Evolutionary conservation across 768 basidiomycete genomes (phyloP), one percentile per base, ranked within the genome.

Genomic region (Lanmaoa rubissima): DNA sequence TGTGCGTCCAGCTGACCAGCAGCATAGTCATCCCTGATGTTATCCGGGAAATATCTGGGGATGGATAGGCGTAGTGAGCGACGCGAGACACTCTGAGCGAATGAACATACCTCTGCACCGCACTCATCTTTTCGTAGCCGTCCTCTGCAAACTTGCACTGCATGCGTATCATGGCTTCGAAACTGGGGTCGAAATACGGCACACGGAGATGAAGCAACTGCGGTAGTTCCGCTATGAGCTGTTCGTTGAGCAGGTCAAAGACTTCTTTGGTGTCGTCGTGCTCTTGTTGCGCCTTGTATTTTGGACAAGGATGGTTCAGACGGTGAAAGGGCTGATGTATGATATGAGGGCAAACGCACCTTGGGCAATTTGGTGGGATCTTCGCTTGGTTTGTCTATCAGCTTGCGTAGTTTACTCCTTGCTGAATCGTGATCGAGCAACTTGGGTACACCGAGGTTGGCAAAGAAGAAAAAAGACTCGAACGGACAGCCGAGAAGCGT

Each of bases 101-200:
- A 47, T 0, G 13, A 13, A 45, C 49, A 19, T 59, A 92, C 87
- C 93, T 78, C 73, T 99, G 96, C 10, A 98, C 95, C 44, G 92
- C 87, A 48, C 94, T 89, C 49, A 98, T 83, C 74, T 94, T 97
- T 76, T 98, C 94, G 70, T 99, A 98, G 0, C 96, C 95, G 65
- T 99, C 96, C 72, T 98, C 93, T 0, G 96, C 95, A 69, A 98
- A 98, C 68, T 95, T 94, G 68, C 91, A 85, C 68, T 99, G 97
- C 85, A 97, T 92, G 32, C 97, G 84, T 61, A 94, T 94, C 96
- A 98, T 98, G 45, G 96, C 92, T 75, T 98, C 97, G 70, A 98
- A 98, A 63, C 91, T 94, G 5, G 97, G 97, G 72, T 98, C 97
- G 61, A 98, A 95, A 79, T 92, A 99, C 0, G 97, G 97, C 26